Conservation (phyloP, 208 protist species). For the Leishmania major region DNA sequence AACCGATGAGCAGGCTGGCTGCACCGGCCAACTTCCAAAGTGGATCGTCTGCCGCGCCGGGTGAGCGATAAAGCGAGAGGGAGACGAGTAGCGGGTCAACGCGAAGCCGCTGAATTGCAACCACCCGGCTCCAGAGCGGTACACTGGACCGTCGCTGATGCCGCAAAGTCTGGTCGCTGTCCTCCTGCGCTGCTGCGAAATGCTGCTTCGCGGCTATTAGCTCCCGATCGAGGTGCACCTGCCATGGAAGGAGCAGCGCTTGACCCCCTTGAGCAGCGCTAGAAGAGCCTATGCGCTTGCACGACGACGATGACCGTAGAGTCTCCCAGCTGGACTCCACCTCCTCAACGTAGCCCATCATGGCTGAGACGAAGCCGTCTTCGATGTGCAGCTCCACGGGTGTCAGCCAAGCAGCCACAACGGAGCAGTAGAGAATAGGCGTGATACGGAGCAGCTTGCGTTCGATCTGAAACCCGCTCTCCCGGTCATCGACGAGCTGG, state of each 20-base stretch:
- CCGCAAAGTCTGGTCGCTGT: not conserved
- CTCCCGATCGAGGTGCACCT: not conserved
- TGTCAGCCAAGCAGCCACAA: slow-evolving; percentile 32
- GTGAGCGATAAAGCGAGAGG: slow-evolving; percentile 78
- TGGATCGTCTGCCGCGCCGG: slow-evolving; percentile 67
- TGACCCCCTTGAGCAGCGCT: slow-evolving; percentile 6
- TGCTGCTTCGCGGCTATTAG: not conserved
- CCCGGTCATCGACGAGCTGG: slow-evolving; percentile 53
- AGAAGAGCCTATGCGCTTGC: not conserved
- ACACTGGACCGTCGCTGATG: not conserved
- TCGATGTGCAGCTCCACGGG: slow-evolving; percentile 75
- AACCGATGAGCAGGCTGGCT: slow-evolving; percentile 69
- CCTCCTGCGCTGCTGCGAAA: not conserved
- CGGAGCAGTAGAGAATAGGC: slow-evolving; percentile 63
- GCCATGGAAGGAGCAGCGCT: slow-evolving; percentile 3
- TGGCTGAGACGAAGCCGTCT: slow-evolving; percentile 67
- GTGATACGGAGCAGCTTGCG: slow-evolving; percentile 60
- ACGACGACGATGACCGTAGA: not conserved
- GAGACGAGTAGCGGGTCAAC: slow-evolving; percentile 69
- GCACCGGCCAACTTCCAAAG: slow-evolving; percentile 67
- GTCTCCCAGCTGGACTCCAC: slow-evolving; percentile 33
- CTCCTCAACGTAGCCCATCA: slow-evolving; percentile 42
- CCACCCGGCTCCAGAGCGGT: slow-evolving; percentile 33
- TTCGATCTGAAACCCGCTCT: slow-evolving; percentile 39
- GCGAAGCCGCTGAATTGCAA: slow-evolving; percentile 59